Conservation (phyloP, 805 yeast genomes). For the Candida oleophila region DNA sequence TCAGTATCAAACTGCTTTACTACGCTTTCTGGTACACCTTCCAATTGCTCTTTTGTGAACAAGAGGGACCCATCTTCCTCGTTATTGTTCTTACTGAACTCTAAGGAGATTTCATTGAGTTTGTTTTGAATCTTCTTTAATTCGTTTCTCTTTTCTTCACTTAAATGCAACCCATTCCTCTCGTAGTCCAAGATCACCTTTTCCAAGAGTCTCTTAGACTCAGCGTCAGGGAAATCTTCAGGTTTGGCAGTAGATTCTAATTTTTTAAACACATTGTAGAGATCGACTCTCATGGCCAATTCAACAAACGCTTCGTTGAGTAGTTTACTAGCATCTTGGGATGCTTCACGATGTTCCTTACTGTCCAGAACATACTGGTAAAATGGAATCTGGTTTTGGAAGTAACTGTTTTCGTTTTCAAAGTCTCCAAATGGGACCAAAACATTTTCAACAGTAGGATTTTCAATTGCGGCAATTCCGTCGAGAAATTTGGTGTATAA, state of each 20-base stretch:
- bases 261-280: conserved; percentile 56
- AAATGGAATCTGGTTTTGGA: conserved; percentile 57
- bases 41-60: conserved; percentile 64
- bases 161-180: conserved; percentile 68
- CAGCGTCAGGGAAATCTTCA: conserved; percentile 44
- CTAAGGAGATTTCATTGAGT: conserved; percentile 54
- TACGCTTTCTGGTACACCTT: conserved; percentile 70
- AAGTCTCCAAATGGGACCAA: conserved; percentile 51
- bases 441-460: conserved; percentile 56
- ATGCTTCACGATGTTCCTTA: conserved; percentile 68
- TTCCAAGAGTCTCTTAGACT: conserved; percentile 55
- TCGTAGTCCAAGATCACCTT: conserved; percentile 57
- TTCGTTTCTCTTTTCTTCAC: conserved; percentile 52
- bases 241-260: conserved; percentile 41
- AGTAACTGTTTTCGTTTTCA: conserved; percentile 48
- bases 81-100: conserved; percentile 64
- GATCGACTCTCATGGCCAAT: conserved; percentile 51
- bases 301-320: conserved; percentile 62
- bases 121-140: conserved; percentile 59
- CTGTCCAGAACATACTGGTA: conserved; percentile 70
- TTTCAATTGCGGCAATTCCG: conserved; percentile 43
- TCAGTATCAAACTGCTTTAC: conserved; percentile 55
- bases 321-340: conserved; percentile 59
- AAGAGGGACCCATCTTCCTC: conserved; percentile 63
- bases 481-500: conserved; percentile 51